Percentiles rank a stretch among this genome's conserved stretches.
Conservation (phyloP, 148 eudicot genomes). For the Amaranthus hypochondriacus region DNA sequence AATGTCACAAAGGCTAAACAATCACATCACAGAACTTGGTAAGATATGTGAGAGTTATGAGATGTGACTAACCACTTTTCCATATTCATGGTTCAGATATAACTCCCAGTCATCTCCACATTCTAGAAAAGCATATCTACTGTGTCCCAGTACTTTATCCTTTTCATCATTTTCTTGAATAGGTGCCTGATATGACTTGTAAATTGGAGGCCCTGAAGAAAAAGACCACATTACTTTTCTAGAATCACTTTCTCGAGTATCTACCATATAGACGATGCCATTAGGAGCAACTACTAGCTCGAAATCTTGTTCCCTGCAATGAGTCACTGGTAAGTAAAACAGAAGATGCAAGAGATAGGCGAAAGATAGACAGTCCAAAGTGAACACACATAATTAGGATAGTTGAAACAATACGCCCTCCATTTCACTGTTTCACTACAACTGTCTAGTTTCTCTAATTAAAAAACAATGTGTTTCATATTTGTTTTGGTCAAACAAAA, state of each 20-base stretch:
- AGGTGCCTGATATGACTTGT: conserved; percentile 69
- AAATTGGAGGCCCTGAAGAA: conserved; percentile 70
- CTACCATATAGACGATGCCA: conserved; percentile 70
- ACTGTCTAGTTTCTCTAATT: too few species aligned
- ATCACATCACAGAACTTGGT: not conserved
- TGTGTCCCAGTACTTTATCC: conserved; percentile 33
- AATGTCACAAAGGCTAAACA: not conserved
- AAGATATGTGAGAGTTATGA: not conserved
- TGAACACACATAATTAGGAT: not conserved
- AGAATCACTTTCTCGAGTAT: conserved; percentile 34
- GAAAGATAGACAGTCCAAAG: not conserved
- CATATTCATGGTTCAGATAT: conserved; percentile 47
- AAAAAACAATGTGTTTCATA: too few species aligned
- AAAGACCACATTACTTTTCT: conserved; percentile 77
- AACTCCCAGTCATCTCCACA: conserved; percentile 86
- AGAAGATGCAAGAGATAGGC: not conserved
- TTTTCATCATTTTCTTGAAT: conserved; percentile 33
- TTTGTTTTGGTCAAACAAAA: too few species aligned
- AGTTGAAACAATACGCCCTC: not conserved
- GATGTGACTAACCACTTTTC: conserved; percentile 50
- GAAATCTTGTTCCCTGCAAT: conserved; percentile 46
- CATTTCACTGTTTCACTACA: too few species aligned
- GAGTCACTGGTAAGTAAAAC: not conserved
- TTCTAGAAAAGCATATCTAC: conserved; percentile 53
- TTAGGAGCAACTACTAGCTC: conserved; percentile 76